A percentile compares a stretch with the other conserved stretches of the same genome.
phyloP scores from a whole-genome alignment of 2,329 filamentous ascomycete species.

The Pleurostoma richardsiae region DNA sequence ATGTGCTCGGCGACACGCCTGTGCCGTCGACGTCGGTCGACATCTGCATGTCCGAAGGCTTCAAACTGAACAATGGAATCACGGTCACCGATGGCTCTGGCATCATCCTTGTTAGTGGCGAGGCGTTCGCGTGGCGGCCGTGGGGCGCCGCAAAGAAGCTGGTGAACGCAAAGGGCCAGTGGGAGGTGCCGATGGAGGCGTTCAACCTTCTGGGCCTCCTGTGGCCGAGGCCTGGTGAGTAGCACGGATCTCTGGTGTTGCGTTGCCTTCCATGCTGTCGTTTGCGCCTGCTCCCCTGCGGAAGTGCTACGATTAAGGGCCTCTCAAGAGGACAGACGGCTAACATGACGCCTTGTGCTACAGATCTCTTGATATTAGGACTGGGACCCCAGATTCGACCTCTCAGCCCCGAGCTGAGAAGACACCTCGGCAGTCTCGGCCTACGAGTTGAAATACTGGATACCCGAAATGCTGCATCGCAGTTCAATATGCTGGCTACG shows the following conservation, averaged over 20 bases:
- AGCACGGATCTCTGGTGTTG: background rate
- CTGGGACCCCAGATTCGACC: slow-evolving; percentile 72
- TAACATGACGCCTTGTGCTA: slow-evolving; percentile 1
- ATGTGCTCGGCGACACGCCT: slow-evolving; percentile 73
- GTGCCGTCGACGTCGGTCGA: slow-evolving; percentile 80
- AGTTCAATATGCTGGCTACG: slow-evolving; percentile 93
- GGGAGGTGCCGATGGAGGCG: slow-evolving; percentile 64
- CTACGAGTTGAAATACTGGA: slow-evolving; percentile 86
- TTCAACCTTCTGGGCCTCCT: slow-evolving; percentile 74
- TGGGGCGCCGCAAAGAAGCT: slow-evolving; percentile 55
- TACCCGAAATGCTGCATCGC: slow-evolving; percentile 87
- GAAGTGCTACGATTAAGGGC: background rate
- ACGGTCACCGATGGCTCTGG: slow-evolving; percentile 66
- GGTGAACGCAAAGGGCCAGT: slow-evolving; percentile 73
- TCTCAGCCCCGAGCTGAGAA: slow-evolving; percentile 68
- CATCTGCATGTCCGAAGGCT: slow-evolving; percentile 76
- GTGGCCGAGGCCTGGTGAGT: slow-evolving; percentile 83
- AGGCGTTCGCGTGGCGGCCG: slow-evolving; percentile 84
- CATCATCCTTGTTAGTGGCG: slow-evolving; percentile 74
- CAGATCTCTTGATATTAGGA: slow-evolving; percentile 86
- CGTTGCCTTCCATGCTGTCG: background rate
- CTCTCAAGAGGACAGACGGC: background rate
- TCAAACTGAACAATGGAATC: slow-evolving; percentile 77
- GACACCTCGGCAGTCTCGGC: slow-evolving; percentile 69
- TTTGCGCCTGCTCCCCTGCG: background rate